Conservation (phyloP, 164 flowering plant species). For the Pachysandra terminalis region DNA sequence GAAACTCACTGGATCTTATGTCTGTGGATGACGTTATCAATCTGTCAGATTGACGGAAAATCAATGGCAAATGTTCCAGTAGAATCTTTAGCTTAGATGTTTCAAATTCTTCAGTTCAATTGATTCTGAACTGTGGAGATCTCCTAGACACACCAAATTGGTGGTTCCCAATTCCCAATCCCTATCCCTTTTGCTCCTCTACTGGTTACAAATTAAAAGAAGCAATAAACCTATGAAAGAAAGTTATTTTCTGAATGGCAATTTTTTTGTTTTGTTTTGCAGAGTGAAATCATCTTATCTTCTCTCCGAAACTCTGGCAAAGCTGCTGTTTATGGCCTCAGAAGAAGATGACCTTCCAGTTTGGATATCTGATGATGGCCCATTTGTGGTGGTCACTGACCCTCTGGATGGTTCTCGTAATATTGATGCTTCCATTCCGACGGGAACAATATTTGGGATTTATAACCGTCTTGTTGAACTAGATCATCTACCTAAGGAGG, state of each 20-base stretch:
- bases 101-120: not conserved
- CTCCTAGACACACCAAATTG: too few relatives aligned
- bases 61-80: too few relatives aligned
- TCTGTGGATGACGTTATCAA: too few relatives aligned
- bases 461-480: conserved; percentile 74
- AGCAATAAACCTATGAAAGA: too few relatives aligned
- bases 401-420: conserved; percentile 96
- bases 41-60: too few relatives aligned
- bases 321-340: conserved; percentile 91
- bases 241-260: too few relatives aligned
- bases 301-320: conserved; percentile 79
- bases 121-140: not conserved
- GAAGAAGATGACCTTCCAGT: conserved; percentile 88
- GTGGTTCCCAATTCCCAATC: too few relatives aligned
- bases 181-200: not conserved
- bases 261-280: conserved; percentile 22
- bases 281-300: conserved; percentile 90
- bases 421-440: conserved; percentile 96
- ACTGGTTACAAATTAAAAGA: not conserved
- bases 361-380: conserved; percentile 81
- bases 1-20: too few relatives aligned
- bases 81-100: not conserved
- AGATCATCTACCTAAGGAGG: conserved; percentile 71
- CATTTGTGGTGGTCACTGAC: conserved; percentile 89
- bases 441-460: conserved; percentile 93